Percentiles rank a stretch among this genome's conserved stretches.
phyloP scores from a whole-genome alignment of 2,329 filamentous ascomycete genomes.

The Clarireedia hainanense region DNA sequence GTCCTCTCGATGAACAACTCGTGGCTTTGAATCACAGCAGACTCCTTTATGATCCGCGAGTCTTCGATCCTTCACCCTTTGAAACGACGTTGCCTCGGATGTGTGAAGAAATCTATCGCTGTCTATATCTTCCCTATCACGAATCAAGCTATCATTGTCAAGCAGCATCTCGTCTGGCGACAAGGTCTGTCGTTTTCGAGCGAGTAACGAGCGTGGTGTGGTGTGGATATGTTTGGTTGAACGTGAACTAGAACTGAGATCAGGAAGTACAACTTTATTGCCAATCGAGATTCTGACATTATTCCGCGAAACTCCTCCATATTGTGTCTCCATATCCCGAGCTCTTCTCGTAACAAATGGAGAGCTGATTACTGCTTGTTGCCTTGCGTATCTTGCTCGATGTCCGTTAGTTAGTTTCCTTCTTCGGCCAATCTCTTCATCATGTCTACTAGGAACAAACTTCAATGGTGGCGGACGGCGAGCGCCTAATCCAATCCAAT shows the following conservation, averaged over 20 bases:
- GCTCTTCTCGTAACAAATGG: slow-evolving; percentile 12
- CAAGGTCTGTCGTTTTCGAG: background rate
- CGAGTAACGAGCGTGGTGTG: background rate
- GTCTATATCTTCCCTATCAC: background rate
- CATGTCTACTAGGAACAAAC: slow-evolving; percentile 16
- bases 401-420: slow-evolving; percentile 18
- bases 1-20: background rate
- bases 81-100: background rate
- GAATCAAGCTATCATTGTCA: slow-evolving; percentile 14
- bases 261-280: slow-evolving; percentile 17
- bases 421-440: slow-evolving; percentile 24
- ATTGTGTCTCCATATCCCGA: background rate
- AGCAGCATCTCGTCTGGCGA: slow-evolving; percentile 28
- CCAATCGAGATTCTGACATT: slow-evolving; percentile 27
- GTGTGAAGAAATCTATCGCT: background rate
- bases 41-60: no score
- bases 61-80: background rate
- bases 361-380: slow-evolving; percentile 13
- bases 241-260: slow-evolving; percentile 21
- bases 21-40: background rate
- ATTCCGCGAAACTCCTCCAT: background rate
- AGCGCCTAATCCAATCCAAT: slow-evolving; percentile 27
- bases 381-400: slow-evolving; percentile 19
- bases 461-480: slow-evolving; percentile 19
- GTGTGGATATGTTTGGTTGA: slow-evolving; percentile 6